phyloP scores from a whole-genome alignment of 345 rosid genomes.

The Ceriops tagal region DNA sequence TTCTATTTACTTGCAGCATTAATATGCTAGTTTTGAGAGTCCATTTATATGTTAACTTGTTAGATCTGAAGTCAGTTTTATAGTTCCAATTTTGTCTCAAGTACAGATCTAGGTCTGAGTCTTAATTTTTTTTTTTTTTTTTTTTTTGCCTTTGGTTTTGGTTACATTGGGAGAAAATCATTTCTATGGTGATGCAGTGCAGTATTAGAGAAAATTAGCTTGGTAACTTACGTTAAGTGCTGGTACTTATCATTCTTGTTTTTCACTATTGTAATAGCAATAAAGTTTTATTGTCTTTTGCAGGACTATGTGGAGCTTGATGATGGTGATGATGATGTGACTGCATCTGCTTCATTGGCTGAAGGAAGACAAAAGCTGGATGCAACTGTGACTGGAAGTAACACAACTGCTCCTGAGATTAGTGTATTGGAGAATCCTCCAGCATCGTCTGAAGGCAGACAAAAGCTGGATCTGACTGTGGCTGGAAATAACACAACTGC shows the following conservation, averaged over 20 bases:
- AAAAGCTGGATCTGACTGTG: constrained; percentile 27
- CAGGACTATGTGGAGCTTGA: constrained; percentile 81
- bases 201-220: neutral
- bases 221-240: neutral
- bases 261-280: neutral
- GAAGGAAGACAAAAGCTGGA: constrained; percentile 40
- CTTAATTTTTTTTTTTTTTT: no score
- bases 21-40: neutral
- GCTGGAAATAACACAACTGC: constrained; percentile 29
- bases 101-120: neutral
- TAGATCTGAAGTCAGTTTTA: neutral
- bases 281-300: neutral
- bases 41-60: neutral
- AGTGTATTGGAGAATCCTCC: constrained; percentile 28
- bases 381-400: constrained; percentile 24
- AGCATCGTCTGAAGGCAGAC: constrained; percentile 36
- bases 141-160: neutral
- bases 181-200: neutral
- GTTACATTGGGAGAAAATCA: neutral
- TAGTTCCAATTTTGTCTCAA: neutral
- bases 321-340: constrained; percentile 47
- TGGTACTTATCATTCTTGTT: neutral
- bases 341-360: constrained; percentile 23
- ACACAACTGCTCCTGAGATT: constrained; percentile 35
- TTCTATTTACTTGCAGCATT: neutral